phyloP scores from a whole-genome alignment of 2,329 filamentous ascomycete species.

The Rhynchosporium secalis region DNA sequence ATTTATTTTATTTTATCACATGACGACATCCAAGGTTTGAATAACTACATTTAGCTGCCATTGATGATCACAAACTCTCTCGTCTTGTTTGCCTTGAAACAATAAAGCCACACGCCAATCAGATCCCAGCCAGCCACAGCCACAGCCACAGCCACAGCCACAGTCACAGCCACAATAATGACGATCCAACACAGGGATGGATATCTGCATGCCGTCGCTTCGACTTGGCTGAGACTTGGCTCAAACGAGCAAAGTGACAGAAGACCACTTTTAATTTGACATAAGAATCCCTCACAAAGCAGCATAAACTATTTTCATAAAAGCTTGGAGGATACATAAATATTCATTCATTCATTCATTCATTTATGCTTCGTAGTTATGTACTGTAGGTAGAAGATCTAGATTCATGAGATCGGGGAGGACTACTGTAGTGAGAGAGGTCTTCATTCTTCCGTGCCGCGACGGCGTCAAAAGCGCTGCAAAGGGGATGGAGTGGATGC shows the following conservation, averaged over 20 bases:
- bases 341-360: too few species aligned
- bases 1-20: too few species aligned
- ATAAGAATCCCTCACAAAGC: neutral
- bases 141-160: conserved; percentile 4
- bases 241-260: neutral
- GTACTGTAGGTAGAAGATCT: neutral
- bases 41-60: too few species aligned
- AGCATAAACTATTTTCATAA: neutral
- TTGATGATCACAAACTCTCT: too few species aligned
- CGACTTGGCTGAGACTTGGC: neutral
- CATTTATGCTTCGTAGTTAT: neutral
- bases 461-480: too few species aligned
- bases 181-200: neutral
- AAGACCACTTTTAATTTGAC: neutral
- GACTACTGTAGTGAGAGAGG: neutral
- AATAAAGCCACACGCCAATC: too few species aligned
- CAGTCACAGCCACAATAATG: conserved; percentile 2
- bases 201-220: neutral
- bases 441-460: too few species aligned
- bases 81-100: too few species aligned
- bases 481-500: too few species aligned
- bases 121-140: neutral
- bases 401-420: neutral
- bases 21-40: too few species aligned
- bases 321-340: too few species aligned